A percentile compares a stretch with the other conserved stretches of the same genome.
Conservation (phyloP, 2,329 filamentous ascomycete genomes). For the Botrytis fragariae region DNA sequence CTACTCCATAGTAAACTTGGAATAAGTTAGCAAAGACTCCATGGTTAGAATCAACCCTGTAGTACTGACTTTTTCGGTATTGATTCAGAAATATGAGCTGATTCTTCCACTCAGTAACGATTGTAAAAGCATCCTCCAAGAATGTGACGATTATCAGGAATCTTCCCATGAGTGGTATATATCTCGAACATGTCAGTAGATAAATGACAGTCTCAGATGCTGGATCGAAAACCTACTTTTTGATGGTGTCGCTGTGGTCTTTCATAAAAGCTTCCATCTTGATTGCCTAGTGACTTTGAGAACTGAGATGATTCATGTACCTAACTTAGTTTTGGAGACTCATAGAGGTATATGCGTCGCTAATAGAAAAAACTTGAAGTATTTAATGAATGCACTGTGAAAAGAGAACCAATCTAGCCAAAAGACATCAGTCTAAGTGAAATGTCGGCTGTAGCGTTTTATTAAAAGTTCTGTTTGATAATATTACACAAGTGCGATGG, state of each 20-base stretch:
- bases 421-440: too few relatives aligned
- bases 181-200: conserved; percentile 51
- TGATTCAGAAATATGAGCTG: conserved; percentile 90
- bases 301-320: background rate
- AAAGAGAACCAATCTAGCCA: background rate
- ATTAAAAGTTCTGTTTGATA: background rate
- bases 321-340: background rate
- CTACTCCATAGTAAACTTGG: conserved; percentile 80
- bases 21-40: conserved; percentile 16
- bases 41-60: background rate
- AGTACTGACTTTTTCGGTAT: conserved; percentile 78
- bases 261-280: background rate
- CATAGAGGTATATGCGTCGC: background rate
- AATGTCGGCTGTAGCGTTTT: background rate
- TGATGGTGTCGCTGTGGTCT: background rate
- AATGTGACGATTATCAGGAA: conserved; percentile 99
- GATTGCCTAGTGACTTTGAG: background rate
- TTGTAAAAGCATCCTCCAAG: conserved; percentile 91
- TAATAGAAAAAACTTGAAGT: background rate
- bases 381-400: background rate
- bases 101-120: conserved; percentile 95
- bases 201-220: too few relatives aligned
- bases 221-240: background rate
- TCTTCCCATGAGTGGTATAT: conserved; percentile 89
- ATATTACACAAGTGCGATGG: background rate